These are phyloP conservation scores for Fusarium continuum DNA, from an alignment of 2,329 filamentous ascomycete species.

Conservation along the genomic window DNA sequence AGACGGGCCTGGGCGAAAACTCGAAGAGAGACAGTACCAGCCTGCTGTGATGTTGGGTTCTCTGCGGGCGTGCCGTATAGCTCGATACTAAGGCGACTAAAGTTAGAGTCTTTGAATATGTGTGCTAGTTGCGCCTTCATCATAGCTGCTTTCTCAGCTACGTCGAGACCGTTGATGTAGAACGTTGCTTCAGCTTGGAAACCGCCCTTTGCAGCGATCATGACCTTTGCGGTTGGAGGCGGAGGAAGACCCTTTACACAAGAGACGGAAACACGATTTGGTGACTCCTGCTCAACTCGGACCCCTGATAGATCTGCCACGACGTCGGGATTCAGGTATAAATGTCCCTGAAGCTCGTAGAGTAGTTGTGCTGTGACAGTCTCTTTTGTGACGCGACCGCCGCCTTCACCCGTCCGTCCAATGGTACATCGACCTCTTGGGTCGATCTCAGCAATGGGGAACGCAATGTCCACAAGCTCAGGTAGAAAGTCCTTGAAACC, in stretches of 20 bases:
- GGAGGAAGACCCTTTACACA: constrained; percentile 44
- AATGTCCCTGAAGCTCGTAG: constrained; percentile 57
- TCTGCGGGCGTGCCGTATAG: constrained; percentile 50
- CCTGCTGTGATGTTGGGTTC: constrained; percentile 55
- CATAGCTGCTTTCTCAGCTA: constrained; percentile 54
- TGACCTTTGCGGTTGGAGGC: constrained; percentile 49
- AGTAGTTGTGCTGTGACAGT: constrained; percentile 52
- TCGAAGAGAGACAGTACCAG: constrained; percentile 59
- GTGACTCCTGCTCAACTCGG: constrained; percentile 55
- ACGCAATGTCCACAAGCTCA: constrained; percentile 46
- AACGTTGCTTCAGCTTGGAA: constrained; percentile 58
- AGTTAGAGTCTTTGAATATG: constrained; percentile 48
- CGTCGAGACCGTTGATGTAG: constrained; percentile 55
- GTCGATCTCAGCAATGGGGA: constrained; percentile 52
- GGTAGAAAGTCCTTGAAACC: constrained; percentile 52
- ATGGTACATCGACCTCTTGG: constrained; percentile 47
- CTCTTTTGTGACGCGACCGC: constrained; percentile 51
- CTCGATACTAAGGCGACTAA: constrained; percentile 49
- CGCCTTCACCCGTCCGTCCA: constrained; percentile 47
- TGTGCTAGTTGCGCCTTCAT: constrained; percentile 52
- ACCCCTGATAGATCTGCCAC: constrained; percentile 51
- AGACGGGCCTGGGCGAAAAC: constrained; percentile 57
- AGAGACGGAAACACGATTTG: constrained; percentile 47
- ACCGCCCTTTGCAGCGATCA: constrained; percentile 54
- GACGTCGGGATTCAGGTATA: constrained; percentile 57